A percentile compares a stretch with the other conserved stretches of the same genome.
Evolutionary conservation across 208 protist species (phyloP).

Genomic region (Trypanosoma grayi): DNA sequence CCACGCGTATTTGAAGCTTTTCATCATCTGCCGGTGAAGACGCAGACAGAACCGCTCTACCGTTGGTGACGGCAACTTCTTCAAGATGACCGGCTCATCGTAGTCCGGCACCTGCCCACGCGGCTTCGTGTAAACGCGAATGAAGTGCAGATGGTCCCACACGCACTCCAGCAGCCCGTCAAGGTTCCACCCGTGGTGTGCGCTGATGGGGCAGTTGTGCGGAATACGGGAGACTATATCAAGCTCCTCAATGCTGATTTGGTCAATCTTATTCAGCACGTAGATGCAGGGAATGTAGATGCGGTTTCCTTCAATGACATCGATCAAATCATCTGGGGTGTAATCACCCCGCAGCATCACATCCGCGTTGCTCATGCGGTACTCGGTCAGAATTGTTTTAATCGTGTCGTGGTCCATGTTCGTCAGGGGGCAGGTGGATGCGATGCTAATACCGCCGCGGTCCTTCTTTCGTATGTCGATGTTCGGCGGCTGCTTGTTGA

Average conservation of each 20-base stretch:
- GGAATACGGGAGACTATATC: constrained; percentile 96
- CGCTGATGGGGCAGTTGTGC: constrained; percentile 97
- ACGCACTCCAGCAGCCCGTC: constrained; percentile 98
- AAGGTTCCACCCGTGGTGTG: constrained; percentile 97
- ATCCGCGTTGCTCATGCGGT: constrained; percentile 96
- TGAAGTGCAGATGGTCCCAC: constrained; percentile 98
- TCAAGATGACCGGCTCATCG: constrained; percentile 96
- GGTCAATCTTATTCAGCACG: constrained; percentile 99
- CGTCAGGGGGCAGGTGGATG: constrained; percentile 86
- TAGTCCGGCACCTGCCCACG: constrained; percentile 98
- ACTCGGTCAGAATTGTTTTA: constrained; percentile 93
- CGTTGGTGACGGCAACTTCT: constrained; percentile 73
- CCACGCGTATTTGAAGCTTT: constrained; percentile 98
- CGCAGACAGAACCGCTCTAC: constrained; percentile 96
- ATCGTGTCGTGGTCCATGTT: constrained; percentile 92
- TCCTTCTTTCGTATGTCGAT: constrained; percentile 97
- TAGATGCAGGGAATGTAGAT: constrained; percentile 97
- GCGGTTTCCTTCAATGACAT: constrained; percentile 97
- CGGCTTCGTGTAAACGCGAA: constrained; percentile 98
- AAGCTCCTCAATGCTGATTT: constrained; percentile 97
- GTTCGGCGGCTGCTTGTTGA: constrained; percentile 97
- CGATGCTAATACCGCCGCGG: constrained; percentile 86
- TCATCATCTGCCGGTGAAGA: constrained; percentile 97
- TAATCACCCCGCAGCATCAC: constrained; percentile 93
- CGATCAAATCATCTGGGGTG: constrained; percentile 97